Percentiles rank a stretch among this genome's conserved stretches.
Conservation (phyloP, 805 yeast genomes). For the Lipomyces mesembrius region DNA sequence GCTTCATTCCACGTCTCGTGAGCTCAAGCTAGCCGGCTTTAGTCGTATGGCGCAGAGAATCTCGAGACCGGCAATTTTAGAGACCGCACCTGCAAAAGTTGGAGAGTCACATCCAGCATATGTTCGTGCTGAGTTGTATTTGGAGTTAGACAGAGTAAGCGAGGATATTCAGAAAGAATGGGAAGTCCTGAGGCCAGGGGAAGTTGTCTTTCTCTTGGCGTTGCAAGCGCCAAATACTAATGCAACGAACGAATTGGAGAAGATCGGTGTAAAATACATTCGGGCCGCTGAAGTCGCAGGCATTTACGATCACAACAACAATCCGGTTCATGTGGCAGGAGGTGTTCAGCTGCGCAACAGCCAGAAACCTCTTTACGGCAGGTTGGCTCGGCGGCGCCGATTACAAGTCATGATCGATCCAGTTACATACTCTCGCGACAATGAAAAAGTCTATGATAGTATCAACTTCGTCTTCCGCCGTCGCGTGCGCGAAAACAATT, state of each 20-base stretch:
- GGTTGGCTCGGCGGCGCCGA: conserved; percentile 28
- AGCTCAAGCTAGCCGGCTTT: conserved; percentile 35
- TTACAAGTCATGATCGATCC: conserved; percentile 41
- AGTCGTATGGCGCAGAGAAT: conserved; percentile 40
- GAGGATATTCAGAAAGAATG: conserved; percentile 39
- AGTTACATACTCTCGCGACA: conserved; percentile 10
- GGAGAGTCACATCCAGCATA: conserved; percentile 39
- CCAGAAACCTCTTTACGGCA: conserved; percentile 27
- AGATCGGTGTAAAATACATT: conserved; percentile 39
- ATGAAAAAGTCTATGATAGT: conserved; percentile 22
- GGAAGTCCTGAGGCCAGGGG: conserved; percentile 41
- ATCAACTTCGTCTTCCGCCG: conserved; percentile 44
- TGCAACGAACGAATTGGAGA: conserved; percentile 25
- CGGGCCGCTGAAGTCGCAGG: conserved; percentile 42
- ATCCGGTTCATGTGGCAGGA: conserved; percentile 14
- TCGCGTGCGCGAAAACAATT: conserved; percentile 36
- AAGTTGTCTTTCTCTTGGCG: conserved; percentile 40
- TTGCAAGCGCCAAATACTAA: conserved; percentile 32
- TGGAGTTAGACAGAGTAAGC: conserved; percentile 36
- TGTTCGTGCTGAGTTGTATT: conserved; percentile 40
- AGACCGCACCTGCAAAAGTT: conserved; percentile 39
- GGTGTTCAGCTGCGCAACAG: conserved; percentile 7
- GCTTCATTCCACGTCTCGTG: conserved; percentile 22
- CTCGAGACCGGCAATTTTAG: conserved; percentile 34
- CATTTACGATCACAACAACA: conserved; percentile 38